A percentile compares a stretch with the other conserved stretches of the same genome.
phyloP scores from a whole-genome alignment of 345 rosid species.

The Mangifera indica region DNA sequence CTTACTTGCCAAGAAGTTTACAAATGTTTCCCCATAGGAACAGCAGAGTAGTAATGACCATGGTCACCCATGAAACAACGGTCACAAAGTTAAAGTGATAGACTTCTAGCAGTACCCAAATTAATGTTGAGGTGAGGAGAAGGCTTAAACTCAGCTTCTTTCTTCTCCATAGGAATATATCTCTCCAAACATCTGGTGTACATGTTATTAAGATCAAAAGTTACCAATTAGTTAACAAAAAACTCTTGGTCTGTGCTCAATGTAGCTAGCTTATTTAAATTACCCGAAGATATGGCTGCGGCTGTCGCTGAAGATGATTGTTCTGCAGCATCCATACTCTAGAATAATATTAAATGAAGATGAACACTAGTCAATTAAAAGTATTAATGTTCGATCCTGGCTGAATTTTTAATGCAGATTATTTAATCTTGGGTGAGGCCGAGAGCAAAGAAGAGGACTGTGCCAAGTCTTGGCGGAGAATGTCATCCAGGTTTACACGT shows the following conservation, averaged over 20 bases:
- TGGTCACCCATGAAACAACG: conserved; percentile 43
- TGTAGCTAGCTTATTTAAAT: neutral
- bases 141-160: conserved; percentile 38
- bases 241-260: neutral
- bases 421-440: neutral
- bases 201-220: neutral
- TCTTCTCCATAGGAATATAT: conserved; percentile 53
- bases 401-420: neutral
- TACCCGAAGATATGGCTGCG: neutral
- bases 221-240: neutral
- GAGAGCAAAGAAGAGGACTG: neutral
- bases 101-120: conserved; percentile 43
- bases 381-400: neutral
- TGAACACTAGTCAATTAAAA: neutral
- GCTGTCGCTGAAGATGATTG: neutral
- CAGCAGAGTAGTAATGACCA: conserved; percentile 29
- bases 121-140: conserved; percentile 33
- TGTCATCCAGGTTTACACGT: conserved; percentile 12
- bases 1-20: conserved; percentile 56
- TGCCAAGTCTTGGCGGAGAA: too few relatives aligned
- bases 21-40: conserved; percentile 49
- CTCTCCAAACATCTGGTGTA: conserved; percentile 30
- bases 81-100: conserved; percentile 43
- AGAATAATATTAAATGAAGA: neutral
- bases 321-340: neutral